Evolutionary conservation across 139 green algal genomes (phyloP), one percentile per base, ranked within the genome.

Genomic region (Chlamydomonas sp.): DNA sequence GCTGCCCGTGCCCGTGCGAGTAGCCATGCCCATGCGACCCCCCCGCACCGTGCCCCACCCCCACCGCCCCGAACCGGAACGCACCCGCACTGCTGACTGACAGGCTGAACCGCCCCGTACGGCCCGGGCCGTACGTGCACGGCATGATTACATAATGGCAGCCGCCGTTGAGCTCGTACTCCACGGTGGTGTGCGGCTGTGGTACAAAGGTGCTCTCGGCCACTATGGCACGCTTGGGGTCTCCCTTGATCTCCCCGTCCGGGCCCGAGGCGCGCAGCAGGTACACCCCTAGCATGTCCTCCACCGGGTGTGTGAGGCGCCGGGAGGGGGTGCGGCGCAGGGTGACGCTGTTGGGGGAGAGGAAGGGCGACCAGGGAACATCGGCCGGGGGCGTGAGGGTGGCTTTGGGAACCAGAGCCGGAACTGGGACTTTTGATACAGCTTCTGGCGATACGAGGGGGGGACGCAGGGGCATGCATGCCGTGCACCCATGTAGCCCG

Each of bases 221-320:
- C 17, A 93, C 62, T 3, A 95, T 69, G 8, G 87, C 84, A 4
- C 76, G 16, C 15, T 67, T 77, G 2, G 78, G 67, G 75, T 88
- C 83, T 16, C 80, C 78, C 83, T 85, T 85, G 58, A 92, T 92
- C 12, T 89, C 88, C 0, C 92, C 88, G 17, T 82, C 86, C 62
- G 83, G 59, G 61, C 93, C 86, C 6, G 85, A 81, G 17, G 86
- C 81, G 66, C 79, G 20, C 69, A 95, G 85, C 6, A 95, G 79
- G 89, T 95, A 95, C 58, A 95, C 89, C 14, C 92, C 92, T 20
- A 95, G 88, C 92, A 95, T 95, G 79, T 90, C 88, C n/a, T 95
- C 91, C 57, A 93, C 78, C 15, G 87, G 66, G 83, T 90, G 79
- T 10, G 79, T 66, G 2, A 15, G 57, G 68, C 62, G 66, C 75